phyloP scores from a whole-genome alignment of 306 rosid species.

The peach (Prunus persica) region DNA sequence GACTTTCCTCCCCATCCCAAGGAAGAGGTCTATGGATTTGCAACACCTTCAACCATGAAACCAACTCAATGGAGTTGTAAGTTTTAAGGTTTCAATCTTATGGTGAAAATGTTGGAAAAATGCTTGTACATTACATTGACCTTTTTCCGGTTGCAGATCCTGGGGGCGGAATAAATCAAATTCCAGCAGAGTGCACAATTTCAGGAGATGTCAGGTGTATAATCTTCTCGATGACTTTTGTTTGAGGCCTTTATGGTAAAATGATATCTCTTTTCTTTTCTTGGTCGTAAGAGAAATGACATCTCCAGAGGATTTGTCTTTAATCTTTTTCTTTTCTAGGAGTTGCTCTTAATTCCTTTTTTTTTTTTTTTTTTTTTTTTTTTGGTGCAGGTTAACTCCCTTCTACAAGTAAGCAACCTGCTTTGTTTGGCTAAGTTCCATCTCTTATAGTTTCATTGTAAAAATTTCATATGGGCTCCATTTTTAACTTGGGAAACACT shows the following conservation, averaged over 20 bases:
- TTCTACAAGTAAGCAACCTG: slow-evolving; percentile 76
- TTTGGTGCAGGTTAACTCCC: slow-evolving; percentile 72
- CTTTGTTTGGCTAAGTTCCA: slow-evolving; percentile 15
- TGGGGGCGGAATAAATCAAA: slow-evolving; percentile 95
- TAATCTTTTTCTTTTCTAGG: not conserved
- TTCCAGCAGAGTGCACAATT: slow-evolving; percentile 85
- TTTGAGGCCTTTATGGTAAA: slow-evolving; percentile 4
- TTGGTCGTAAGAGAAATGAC: not conserved
- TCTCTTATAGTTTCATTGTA: slow-evolving; percentile 15
- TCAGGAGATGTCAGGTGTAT: slow-evolving; percentile 94
- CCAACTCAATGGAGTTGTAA: slow-evolving; percentile 98
- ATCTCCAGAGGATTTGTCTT: slow-evolving; percentile 7
- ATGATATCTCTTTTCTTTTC: not conserved
- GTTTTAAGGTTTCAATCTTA: slow-evolving; percentile 26
- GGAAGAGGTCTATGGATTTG: slow-evolving; percentile 79
- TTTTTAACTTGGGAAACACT: slow-evolving; percentile 16
- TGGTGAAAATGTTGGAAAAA: not conserved
- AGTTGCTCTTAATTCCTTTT: slow-evolving; percentile 3
- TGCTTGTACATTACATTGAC: slow-evolving; percentile 5
- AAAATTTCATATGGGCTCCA: slow-evolving; percentile 4
- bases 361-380: slow-evolving; percentile 24
- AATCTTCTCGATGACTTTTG: slow-evolving; percentile 19
- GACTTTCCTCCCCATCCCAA: slow-evolving; percentile 95
- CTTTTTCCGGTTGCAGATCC: slow-evolving; percentile 54
- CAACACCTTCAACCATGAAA: slow-evolving; percentile 95